Evolutionary conservation across 2,329 filamentous ascomycete species (phyloP).

Genomic region (Biscogniauxia marginata): DNA sequence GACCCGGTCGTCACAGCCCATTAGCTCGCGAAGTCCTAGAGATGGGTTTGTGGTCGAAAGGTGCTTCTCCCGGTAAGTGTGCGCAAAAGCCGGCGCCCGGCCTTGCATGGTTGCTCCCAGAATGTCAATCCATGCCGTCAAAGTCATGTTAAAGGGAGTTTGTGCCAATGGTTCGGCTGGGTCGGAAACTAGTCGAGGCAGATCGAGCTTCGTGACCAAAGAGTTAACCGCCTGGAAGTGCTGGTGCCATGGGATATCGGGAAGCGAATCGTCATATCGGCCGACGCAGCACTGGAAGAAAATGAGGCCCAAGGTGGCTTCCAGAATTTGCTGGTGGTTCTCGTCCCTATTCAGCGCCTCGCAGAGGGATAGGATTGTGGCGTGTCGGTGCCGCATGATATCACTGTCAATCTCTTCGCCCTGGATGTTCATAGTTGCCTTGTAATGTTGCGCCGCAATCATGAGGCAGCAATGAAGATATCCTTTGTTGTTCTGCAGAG

Average conservation of each 20-base stretch:
- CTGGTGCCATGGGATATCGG: conserved; percentile 94
- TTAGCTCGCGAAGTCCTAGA: conserved; percentile 81
- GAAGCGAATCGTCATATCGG: conserved; percentile 76
- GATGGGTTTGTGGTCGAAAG: conserved; percentile 62
- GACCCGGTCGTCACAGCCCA: conserved; percentile 95
- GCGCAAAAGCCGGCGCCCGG: conserved; percentile 80
- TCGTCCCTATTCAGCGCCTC: conserved; percentile 76
- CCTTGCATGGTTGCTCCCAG: conserved; percentile 91
- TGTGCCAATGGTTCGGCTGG: conserved; percentile 58
- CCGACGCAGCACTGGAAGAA: conserved; percentile 95
- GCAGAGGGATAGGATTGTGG: conserved; percentile 83
- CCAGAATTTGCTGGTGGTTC: conserved; percentile 83
- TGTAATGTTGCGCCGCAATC: conserved; percentile 88
- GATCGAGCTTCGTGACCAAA: conserved; percentile 79
- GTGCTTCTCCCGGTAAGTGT: conserved; percentile 95
- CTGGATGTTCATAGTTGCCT: conserved; percentile 66
- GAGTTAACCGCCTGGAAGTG: conserved; percentile 91
- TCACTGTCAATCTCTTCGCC: conserved; percentile 80
- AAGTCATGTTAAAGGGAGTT: conserved; percentile 91
- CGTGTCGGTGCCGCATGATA: conserved; percentile 88
- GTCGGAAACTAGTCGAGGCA: conserved; percentile 66
- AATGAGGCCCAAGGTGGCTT: conserved; percentile 91
- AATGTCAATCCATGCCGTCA: conserved; percentile 95
- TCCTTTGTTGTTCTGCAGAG: conserved; percentile 85
- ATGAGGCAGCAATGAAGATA: conserved; percentile 96